phyloP scores from a whole-genome alignment of 148 eudicot species.

The Arbutus unedo region DNA sequence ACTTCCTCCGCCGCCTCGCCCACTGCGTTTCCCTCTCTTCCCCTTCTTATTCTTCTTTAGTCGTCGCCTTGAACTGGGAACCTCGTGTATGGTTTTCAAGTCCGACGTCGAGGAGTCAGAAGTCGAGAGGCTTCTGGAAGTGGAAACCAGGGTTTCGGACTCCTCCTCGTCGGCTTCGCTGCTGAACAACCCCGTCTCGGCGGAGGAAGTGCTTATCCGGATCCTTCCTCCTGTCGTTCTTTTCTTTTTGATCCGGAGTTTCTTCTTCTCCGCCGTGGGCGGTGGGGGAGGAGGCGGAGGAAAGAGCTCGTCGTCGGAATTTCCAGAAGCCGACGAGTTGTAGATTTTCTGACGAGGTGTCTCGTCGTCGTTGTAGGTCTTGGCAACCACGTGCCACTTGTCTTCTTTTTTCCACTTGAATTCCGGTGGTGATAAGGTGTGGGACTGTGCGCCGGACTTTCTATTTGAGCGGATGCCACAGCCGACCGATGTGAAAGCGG shows the following conservation, averaged over 20 bases:
- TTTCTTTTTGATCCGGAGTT: conserved; percentile 23
- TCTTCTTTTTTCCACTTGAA: conserved; percentile 47
- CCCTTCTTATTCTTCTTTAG: conserved; percentile 7
- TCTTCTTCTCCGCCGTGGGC: conserved; percentile 16
- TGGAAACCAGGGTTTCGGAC: conserved; percentile 43
- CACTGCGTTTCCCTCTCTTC: conserved; percentile 16
- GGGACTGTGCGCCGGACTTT: conserved; percentile 24
- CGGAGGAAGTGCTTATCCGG: conserved; percentile 40
- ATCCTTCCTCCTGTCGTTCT: conserved; percentile 14
- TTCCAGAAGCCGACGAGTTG: conserved; percentile 43
- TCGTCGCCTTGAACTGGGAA: conserved; percentile 6
- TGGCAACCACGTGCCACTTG: conserved; percentile 61
- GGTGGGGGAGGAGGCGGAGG: conserved; percentile 41
- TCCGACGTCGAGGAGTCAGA: conserved; percentile 32
- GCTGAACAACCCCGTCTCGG: conserved; percentile 41
- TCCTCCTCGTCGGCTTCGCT: conserved; percentile 34
- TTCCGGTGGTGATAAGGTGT: conserved; percentile 14
- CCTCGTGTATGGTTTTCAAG: conserved; percentile 31
- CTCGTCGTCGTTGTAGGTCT: conserved; percentile 26
- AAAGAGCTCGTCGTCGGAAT: conserved; percentile 24
- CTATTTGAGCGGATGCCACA: conserved; percentile 18
- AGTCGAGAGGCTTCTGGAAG: conserved; percentile 48
- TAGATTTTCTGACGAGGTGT: conserved; percentile 62
- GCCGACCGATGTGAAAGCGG: conserved; percentile 34
- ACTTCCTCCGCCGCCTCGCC: background rate